These are phyloP conservation scores for Tulasnella sp. DNA, from an alignment of 768 basidiomycete species.

Conservation along the genomic window DNA sequence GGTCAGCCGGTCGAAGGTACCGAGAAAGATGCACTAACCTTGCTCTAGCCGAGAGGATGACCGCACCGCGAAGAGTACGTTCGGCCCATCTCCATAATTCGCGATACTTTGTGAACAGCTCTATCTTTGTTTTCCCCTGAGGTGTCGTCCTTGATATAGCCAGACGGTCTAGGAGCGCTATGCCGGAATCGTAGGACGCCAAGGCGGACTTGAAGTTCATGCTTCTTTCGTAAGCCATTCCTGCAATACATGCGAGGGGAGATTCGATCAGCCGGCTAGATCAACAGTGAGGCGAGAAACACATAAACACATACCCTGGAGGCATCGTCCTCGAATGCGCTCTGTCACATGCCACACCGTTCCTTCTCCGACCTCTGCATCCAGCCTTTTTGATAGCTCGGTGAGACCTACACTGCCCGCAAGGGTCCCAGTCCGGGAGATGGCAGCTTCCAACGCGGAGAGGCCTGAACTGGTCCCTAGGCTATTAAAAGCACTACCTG, in stretches of 20 bases:
- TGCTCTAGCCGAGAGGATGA: slow-evolving; percentile 58
- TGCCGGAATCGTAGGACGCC: slow-evolving; percentile 57
- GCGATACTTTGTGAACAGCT: slow-evolving; percentile 67
- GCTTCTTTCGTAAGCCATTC: slow-evolving; percentile 71
- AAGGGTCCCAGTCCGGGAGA: slow-evolving; percentile 36
- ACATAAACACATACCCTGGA: slow-evolving; percentile 65
- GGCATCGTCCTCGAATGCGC: slow-evolving; percentile 71
- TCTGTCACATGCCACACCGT: slow-evolving; percentile 74
- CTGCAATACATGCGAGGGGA: slow-evolving; percentile 47
- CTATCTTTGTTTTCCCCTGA: slow-evolving; percentile 47
- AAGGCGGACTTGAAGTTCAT: slow-evolving; percentile 51
- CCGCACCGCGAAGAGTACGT: slow-evolving; percentile 76
- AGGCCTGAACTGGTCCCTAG: slow-evolving; percentile 32
- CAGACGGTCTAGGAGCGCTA: slow-evolving; percentile 60
- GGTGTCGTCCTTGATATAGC: slow-evolving; percentile 29
- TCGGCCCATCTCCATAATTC: slow-evolving; percentile 90
- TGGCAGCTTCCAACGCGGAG: slow-evolving; percentile 33
- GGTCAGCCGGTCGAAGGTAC: not conserved
- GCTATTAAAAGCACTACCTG: slow-evolving; percentile 24
- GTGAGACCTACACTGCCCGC: slow-evolving; percentile 36
- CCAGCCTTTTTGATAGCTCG: slow-evolving; percentile 35
- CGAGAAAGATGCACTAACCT: slow-evolving; percentile 2
- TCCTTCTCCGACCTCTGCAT: slow-evolving; percentile 64
- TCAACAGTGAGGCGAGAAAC: not conserved
- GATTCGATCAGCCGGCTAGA: slow-evolving; percentile 17